phyloP scores from a whole-genome alignment of 441 rosid genomes.

The Flueggea neowawraea region DNA sequence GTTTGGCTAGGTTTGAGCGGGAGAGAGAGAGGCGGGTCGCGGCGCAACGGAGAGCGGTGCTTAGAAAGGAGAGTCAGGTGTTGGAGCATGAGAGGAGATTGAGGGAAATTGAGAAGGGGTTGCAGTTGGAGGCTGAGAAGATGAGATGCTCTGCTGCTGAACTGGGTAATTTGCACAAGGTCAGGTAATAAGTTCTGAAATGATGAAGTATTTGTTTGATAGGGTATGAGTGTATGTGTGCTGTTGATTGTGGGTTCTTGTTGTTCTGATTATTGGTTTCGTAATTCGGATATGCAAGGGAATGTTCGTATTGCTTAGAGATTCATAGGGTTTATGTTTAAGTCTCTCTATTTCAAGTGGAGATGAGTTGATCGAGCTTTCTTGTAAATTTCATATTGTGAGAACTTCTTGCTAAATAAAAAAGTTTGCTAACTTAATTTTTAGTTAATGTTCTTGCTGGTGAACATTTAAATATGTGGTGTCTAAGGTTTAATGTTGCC shows the following conservation, averaged over 20 bases:
- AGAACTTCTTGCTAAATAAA: no score
- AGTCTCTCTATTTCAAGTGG: neutral
- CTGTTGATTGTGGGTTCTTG: no score
- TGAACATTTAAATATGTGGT: neutral
- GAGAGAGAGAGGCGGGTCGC: conserved; percentile 53
- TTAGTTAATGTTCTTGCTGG: no score
- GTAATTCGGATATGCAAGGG: no score
- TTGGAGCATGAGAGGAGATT: conserved; percentile 49
- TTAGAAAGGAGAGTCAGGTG: conserved; percentile 71
- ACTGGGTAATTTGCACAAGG: conserved; percentile 47
- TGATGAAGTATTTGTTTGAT: no score
- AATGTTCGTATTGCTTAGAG: neutral
- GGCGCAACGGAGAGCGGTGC: conserved; percentile 51
- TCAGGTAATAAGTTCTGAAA: conserved; percentile 44
- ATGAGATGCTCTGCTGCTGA: conserved; percentile 36
- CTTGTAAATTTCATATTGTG: no score
- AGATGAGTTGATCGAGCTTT: no score
- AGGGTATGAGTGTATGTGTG: no score
- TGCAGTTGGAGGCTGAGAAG: conserved; percentile 46
- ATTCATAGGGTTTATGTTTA: neutral
- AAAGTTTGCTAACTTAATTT: no score
- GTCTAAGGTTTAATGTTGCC: neutral
- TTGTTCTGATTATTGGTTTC: no score
- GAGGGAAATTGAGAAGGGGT: conserved; percentile 39
- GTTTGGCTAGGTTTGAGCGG: conserved; percentile 49